Evolutionary conservation across 768 basidiomycete species (phyloP), one percentile per base, ranked within the genome.

Genomic region (Pulveroboletus sp.): DNA sequence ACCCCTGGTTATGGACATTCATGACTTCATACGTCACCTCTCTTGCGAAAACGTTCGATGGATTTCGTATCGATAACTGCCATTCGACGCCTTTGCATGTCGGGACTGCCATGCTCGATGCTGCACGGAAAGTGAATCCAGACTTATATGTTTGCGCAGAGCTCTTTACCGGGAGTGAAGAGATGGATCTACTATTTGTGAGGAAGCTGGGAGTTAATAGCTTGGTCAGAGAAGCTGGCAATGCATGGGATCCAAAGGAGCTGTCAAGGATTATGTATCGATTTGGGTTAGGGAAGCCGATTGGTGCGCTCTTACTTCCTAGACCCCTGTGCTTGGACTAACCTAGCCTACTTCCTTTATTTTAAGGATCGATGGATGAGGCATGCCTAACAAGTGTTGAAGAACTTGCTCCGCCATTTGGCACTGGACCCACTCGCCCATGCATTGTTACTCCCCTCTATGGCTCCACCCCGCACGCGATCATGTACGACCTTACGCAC

Each of bases 31-130:
- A 99, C 58, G 90, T 94, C 48, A 77, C 76, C 41, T 75, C 76
- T 9, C 84, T 98, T 23, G 97, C 95, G 0, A 72, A 70, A 33
- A 78, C 80, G 8, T 99, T 97, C 63, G 88, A 97, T 51, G 97
- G 97, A 10, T 99, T 99, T 79, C 82, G 97, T 24, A 87, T 99
- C 59, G 97, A 99, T 70, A 99, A 99, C 64, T 97, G 93, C 53
- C 95, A 99, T 69, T 98, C 95, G 4, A 99, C 97, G 0, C 97
- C 97, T 13, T 70, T 98, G 29, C 83, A 91, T 56, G 93, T 98
- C n/a, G 97, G 97, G n/a, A 85, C 86, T n/a, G 75, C 77, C 38
- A 85, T 99, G 74, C 83, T 99, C 31, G 97, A 99, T 63, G 84
- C 85, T 16, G 94, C 94, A 6, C 81, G 97, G 27, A 83, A 83